Base-by-base conservation (phyloP, 257 asterid genomes). In the Solanum chilense region DNA sequence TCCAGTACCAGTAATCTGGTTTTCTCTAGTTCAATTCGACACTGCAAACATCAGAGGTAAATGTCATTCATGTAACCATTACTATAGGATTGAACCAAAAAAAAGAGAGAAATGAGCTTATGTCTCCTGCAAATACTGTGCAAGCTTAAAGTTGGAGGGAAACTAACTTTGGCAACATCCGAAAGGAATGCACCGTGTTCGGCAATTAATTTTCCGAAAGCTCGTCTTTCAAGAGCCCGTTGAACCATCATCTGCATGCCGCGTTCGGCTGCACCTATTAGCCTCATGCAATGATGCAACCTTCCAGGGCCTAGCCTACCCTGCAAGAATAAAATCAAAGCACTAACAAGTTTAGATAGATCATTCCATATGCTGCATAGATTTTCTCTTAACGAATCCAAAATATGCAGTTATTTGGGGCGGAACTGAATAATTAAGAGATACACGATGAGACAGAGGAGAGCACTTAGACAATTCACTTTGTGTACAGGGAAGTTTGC, bases 231-330 rank as follows among this genome's bases (percentile, higher is more conserved):
- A 23, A 91, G 89, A 25, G 99, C 98, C 90, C 99, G 92, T 89
- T 92, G 96, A 86, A 95, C 87, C 94, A 97, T 93, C 93, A 95
- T 82, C 91, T 93, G 95, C 98, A 97, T 95, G 71, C 98, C 99
- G 16, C 98, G 98, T 88, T 97, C 98, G 11, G 99, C 99, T 77
- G 98, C 97, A 15, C 99, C 99, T 23, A 97, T 94, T 88, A 93
- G 86, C 88, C 99, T 97, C 99, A 97, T 95, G 96, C 99, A 97
- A 88, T 97, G 99, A 91, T 97, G 99, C 89, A 97, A 85, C 90
- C 99, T 93, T 87, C 99, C 99, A 0, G 99, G 99, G 62, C 99
- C 99, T 77, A 97, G 91, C 90, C 99, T 92, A 85, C 99, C 99
- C 99, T 96, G 93, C 80, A 83, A 45, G 74, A 85, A 87, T 6